A percentile compares a stretch with the other conserved stretches of the same genome.
phyloP scores from a whole-genome alignment of 352 stramenopile genomes.

The Globisporangium alternatum region DNA sequence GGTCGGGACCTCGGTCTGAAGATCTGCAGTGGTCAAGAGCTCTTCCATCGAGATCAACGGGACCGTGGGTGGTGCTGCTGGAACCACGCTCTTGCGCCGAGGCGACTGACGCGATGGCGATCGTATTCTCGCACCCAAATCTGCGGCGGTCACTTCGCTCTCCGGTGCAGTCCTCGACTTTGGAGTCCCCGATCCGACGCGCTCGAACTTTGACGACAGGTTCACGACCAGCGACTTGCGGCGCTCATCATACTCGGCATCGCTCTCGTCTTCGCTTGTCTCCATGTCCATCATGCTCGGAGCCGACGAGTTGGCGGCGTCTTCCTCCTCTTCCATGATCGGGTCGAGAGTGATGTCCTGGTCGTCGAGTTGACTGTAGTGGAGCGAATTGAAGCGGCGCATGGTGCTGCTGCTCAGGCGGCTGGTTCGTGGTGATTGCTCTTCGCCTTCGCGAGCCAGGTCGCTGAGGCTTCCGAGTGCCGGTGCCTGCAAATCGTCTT shows the following conservation, averaged over 20 bases:
- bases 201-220: conserved; percentile 68
- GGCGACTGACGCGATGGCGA: conserved; percentile 16
- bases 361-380: conserved; percentile 25
- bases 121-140: conserved; percentile 14
- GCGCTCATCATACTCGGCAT: conserved; percentile 45
- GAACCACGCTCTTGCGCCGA: conserved; percentile 1
- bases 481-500: conserved; percentile 22
- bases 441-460: conserved; percentile 25
- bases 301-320: conserved; percentile 38
- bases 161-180: conserved; percentile 10
- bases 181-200: conserved; percentile 33
- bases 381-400: conserved; percentile 15
- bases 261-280: conserved; percentile 47
- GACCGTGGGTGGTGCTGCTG: background rate
- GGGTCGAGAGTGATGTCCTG: conserved; percentile 53
- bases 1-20: conserved; percentile 24
- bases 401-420: conserved; percentile 8
- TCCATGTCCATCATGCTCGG: conserved; percentile 82
- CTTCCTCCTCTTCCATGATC: conserved; percentile 67
- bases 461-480: conserved; percentile 21
- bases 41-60: conserved; percentile 41
- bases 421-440: conserved; percentile 1
- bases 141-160: conserved; percentile 14
- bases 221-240: conserved; percentile 72
- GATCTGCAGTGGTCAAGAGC: conserved; percentile 29